Evolutionary conservation across 75 land plant genomes (phyloP), one percentile per base, ranked within the genome.

Genomic region (Picea glauca): DNA sequence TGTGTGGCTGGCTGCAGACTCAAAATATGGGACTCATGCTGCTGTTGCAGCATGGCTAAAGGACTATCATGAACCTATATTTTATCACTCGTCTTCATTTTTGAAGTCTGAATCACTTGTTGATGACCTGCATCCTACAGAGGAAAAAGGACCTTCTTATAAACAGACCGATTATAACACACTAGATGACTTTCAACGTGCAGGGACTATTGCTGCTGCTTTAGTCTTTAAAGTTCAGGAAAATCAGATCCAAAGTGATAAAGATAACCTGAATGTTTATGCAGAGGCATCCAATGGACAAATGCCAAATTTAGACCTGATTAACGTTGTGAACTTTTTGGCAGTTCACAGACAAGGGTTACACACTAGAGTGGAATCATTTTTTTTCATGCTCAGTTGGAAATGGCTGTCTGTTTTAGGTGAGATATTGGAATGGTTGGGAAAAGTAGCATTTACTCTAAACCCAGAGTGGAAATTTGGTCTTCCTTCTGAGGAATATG

Each of bases 281-380:
- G 90, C 95, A 67, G 99, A 96, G 79, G 99, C 89, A 78, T 88
- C 93, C 11, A 96, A 96, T 84, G 99, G 99, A 11, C 99, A 96
- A 82, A 96, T 96, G 99, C 99, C 99, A 77, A 96, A 96, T 58
- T 59, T 96, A 23, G 99, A 96, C 76, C 90, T 96, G 60, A 92
- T 96, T 67, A 96, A 93, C 84, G 85, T 94, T 80, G 93, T 96
- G 18, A 85, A 94, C 59, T 87, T 86, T 77, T 84, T 96, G 62
- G 96, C 95, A 30, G 88, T 82, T 60, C 94, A 92, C 84, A 86
- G 96, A 66, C 92, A 95, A 83, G 91, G 93, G 79, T 77, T 91
- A 14, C 90, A 80, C 21, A 83, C 93, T 26, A 85, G 79, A 23
- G 83, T 96, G 77, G 91, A 90, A 4, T 82, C 72, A 58, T 31